phyloP scores from a whole-genome alignment of 2,329 filamentous ascomycete species.

The Apiospora malaysiana region DNA sequence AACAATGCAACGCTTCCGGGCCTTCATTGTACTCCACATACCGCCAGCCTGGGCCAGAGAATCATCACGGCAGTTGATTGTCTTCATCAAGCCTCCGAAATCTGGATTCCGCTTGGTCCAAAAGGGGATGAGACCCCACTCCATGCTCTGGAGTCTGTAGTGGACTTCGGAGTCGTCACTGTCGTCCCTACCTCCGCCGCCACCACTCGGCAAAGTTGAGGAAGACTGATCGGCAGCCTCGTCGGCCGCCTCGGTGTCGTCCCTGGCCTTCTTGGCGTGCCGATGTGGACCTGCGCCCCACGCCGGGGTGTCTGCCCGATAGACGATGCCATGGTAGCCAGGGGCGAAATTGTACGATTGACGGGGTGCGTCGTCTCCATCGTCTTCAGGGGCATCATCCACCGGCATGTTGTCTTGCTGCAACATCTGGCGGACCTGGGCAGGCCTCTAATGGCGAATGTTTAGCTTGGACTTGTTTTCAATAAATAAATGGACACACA shows the following conservation, averaged over 20 bases:
- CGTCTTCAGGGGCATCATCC: slow-evolving; percentile 73
- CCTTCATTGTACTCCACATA: slow-evolving; percentile 94
- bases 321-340: slow-evolving; percentile 83
- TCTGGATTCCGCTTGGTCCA: slow-evolving; percentile 89
- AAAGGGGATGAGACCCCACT: slow-evolving; percentile 93
- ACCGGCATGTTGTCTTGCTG: slow-evolving; percentile 77
- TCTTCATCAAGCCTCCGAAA: slow-evolving; percentile 79
- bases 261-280: slow-evolving; percentile 28
- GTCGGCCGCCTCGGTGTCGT: slow-evolving; percentile 28
- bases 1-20: slow-evolving; percentile 84
- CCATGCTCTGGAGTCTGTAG: slow-evolving; percentile 91
- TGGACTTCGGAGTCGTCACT: slow-evolving; percentile 46
- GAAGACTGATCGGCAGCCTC: background rate
- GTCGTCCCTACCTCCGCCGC: slow-evolving; percentile 32
- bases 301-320: slow-evolving; percentile 75
- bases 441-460: slow-evolving; percentile 65
- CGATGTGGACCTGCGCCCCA: slow-evolving; percentile 55
- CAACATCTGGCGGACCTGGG: slow-evolving; percentile 75
- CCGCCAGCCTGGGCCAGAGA: slow-evolving; percentile 76
- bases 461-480: background rate
- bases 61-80: slow-evolving; percentile 95
- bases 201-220: slow-evolving; percentile 21
- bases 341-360: slow-evolving; percentile 94
- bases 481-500: slow-evolving; percentile 20
- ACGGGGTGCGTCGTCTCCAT: slow-evolving; percentile 61